Conservation (phyloP, 495 filamentous ascomycete genomes). For the Daldinia childiae region DNA sequence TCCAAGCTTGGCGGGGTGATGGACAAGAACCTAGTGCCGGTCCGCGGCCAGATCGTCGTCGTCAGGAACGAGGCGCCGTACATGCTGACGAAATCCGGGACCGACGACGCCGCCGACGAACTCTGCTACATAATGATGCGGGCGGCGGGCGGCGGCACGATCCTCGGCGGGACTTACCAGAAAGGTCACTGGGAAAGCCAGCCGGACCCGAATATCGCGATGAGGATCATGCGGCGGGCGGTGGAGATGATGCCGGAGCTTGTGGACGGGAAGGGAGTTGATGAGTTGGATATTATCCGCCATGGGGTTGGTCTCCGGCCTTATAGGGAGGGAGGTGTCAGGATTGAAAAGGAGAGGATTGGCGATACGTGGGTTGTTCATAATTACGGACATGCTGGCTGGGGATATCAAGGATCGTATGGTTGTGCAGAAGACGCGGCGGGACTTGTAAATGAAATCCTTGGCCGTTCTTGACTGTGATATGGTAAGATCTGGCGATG, state of each 20-base stretch:
- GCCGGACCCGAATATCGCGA: conserved; percentile 81
- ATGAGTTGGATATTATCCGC: conserved; percentile 83
- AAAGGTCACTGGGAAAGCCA: conserved; percentile 83
- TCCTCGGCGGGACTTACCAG: conserved; percentile 89
- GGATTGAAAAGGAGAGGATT: conserved; percentile 84
- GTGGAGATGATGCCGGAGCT: conserved; percentile 77
- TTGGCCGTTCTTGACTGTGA: conserved; percentile 22
- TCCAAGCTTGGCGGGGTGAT: conserved; percentile 81
- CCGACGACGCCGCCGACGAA: conserved; percentile 83
- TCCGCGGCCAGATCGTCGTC: conserved; percentile 85
- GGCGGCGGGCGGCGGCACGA: conserved; percentile 78
- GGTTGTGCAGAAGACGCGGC: conserved; percentile 79
- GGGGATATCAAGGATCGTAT: conserved; percentile 89
- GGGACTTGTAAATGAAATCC: conserved; percentile 72
- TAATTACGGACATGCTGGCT: conserved; percentile 96
- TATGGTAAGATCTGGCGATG: neutral
- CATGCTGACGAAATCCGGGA: conserved; percentile 76
- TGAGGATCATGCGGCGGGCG: conserved; percentile 87
- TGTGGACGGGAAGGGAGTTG: conserved; percentile 76
- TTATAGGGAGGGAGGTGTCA: conserved; percentile 74
- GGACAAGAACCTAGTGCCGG: conserved; percentile 78
- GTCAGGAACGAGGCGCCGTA: conserved; percentile 82
- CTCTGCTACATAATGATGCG: conserved; percentile 89
- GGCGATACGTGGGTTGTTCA: conserved; percentile 82
- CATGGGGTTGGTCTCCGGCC: conserved; percentile 91